Evolutionary conservation across 139 green algal species (phyloP), one percentile per base, ranked within the genome.

Genomic region (Asterochloris erici): DNA sequence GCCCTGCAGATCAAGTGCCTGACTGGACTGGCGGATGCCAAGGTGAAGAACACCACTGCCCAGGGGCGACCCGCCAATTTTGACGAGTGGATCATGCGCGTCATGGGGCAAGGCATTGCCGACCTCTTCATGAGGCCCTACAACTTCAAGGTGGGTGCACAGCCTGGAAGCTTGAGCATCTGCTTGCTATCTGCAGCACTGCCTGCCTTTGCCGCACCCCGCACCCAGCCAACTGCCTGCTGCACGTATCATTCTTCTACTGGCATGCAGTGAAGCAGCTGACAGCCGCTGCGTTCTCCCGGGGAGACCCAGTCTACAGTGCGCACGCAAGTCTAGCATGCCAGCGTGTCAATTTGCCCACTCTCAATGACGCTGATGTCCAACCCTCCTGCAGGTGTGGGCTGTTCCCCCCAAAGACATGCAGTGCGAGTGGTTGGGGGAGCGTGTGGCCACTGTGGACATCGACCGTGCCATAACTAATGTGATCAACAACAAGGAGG

Each of bases 111-210:
- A 4, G 94, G 94, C 75, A 97, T 98, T 74, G 95, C 95, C 0
- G 90, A 98, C 81, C 74, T 98, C 26, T 98, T 98, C 91, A 98
- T 98, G 95, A 88, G 95, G 21, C 95, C 95, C 6, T 98, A 98
- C 92, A 98, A 98, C 91, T 96, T 97, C 92, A 98, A 98, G 92
- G 95, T 94, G 54, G 19, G 12, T 28, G 70, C 38, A 54, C 38
- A 54, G 38, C 38, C 38, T 54, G 2, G 38, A 6, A 54, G 38
- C 38, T 54, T 54, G 38, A 54, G 38, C 38, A 54, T 54, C 38
- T 54, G 38, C 38, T 6, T 54, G 38, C 6, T 54, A 6, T 54
- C 38, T 54, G 38, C 38, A 54, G 38, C 38, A 6, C 38, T 6
- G 38, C 38, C 38, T 54, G 38, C 38, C 38, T 10, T 54, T 54